phyloP scores from a whole-genome alignment of 352 stramenopile species.

The Phytophthora aleatoria region DNA sequence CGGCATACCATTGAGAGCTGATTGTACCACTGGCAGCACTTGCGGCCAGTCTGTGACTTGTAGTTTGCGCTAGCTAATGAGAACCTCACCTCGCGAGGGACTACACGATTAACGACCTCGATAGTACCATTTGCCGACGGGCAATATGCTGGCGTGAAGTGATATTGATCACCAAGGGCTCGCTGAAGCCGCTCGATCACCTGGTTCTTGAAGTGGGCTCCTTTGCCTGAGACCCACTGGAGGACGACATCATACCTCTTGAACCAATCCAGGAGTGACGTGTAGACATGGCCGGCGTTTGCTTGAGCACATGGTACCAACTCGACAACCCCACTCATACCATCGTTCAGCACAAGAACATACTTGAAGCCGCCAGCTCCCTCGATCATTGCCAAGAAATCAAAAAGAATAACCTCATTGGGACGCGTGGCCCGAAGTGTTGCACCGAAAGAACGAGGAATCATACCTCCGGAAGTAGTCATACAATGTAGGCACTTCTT shows the following conservation, averaged over 20 bases:
- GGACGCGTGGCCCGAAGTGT: not conserved
- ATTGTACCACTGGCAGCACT: constrained; percentile 16
- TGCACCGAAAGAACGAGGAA: not conserved
- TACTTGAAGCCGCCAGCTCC: not conserved
- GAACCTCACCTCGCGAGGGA: not conserved
- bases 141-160: too few species aligned
- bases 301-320: not conserved
- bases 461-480: not conserved
- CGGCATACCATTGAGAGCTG: constrained; percentile 15
- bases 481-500: not conserved
- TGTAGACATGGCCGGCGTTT: not conserved
- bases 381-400: not conserved
- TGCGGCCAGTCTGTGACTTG: constrained; percentile 1
- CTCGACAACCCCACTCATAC: not conserved
- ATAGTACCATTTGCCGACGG: too few species aligned
- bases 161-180: not conserved
- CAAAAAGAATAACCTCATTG: not conserved
- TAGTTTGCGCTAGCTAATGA: not conserved
- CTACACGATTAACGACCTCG: too few species aligned
- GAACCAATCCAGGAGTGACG: not conserved
- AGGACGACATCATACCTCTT: not conserved
- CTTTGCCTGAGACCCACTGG: not conserved
- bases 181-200: not conserved
- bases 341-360: not conserved
- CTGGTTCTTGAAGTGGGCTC: not conserved